Conservation (phyloP, 177 flowering plant species). For the Vitis hybrid region DNA sequence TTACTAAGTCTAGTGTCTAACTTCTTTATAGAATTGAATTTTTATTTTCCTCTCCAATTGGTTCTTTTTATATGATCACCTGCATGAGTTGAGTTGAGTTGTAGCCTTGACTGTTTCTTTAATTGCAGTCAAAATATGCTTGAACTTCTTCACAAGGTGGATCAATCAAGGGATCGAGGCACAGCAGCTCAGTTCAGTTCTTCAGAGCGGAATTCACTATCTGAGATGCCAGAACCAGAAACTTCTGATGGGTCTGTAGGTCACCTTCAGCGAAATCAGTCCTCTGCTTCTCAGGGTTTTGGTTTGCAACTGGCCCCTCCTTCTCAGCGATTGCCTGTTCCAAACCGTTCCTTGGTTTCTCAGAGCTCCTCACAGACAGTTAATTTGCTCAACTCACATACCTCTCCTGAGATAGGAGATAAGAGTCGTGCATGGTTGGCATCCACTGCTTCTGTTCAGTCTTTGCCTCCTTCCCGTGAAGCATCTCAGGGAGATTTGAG, state of each 20-base stretch:
- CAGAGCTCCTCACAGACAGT: slow-evolving; percentile 34
- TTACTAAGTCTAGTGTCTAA: no score
- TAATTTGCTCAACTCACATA: slow-evolving; percentile 30
- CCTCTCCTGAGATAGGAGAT: slow-evolving; percentile 29
- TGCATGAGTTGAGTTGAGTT: background rate
- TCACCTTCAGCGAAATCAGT: slow-evolving; percentile 45
- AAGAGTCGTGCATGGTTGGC: slow-evolving; percentile 29
- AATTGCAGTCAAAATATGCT: slow-evolving; percentile 80
- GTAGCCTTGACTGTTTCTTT: slow-evolving; percentile 1
- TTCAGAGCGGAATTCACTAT: slow-evolving; percentile 30
- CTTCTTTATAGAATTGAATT: no score
- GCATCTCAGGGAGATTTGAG: slow-evolving; percentile 27
- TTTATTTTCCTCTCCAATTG: no score
- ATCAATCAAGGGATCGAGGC: slow-evolving; percentile 54
- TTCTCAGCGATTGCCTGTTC: slow-evolving; percentile 42
- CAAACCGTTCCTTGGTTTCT: slow-evolving; percentile 35
- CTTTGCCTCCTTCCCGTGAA: slow-evolving; percentile 30
- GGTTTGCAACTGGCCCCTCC: slow-evolving; percentile 83
- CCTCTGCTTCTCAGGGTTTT: slow-evolving; percentile 65
- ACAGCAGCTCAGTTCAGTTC: slow-evolving; percentile 30
- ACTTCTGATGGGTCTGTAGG: slow-evolving; percentile 45
- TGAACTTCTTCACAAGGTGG: slow-evolving; percentile 88
- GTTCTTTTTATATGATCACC: background rate
- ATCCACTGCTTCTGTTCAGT: slow-evolving; percentile 33
- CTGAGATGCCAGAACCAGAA: slow-evolving; percentile 39